Evolutionary conservation across 2,329 filamentous ascomycete species (phyloP), one percentile per base, ranked within the genome.

Genomic region (Nectriaceae sp.): DNA sequence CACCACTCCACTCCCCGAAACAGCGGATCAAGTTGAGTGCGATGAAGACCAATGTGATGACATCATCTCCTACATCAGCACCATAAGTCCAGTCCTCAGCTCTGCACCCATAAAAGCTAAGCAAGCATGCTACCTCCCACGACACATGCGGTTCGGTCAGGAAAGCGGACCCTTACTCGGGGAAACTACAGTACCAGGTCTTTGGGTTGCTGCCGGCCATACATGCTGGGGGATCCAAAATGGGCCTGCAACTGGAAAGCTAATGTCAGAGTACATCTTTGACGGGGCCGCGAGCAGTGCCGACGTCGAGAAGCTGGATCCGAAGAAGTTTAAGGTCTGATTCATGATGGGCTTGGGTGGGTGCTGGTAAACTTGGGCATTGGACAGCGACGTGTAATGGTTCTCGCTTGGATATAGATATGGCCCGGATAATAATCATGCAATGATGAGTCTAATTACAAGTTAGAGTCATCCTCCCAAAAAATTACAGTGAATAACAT

Each of bases 171-270:
- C 94, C 4, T 69, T 97, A 42, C 80, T 97, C 20, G 94, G 94
- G 0, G 74, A 78, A 44, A 92, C 91, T 6, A 79, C 80, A 2
- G 82, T 87, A 0, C 80, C 83, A 5, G 91, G 92, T 0, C 63
- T 97, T 37, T 86, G 88, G 67, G 76, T 97, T 50, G 94, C 94
- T 0, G 81, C 90, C 0, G 94, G 94, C 0, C 94, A 99, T 74
- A 96, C 91, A 2, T 97, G 93, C 72, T 99, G 94, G 94, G 94
- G 94, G 0, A 96, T 99, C 19, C 93, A 97, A 73, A 97, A 99
- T 72, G 90, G 85, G 1, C 92, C 93, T 1, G 94, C 80, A 2
- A 97, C 93, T 6, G 89, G 89, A 4, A 89, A 86, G 70, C 68
- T 93, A 33, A 87, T 94, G 75, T 87, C 87, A 31, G 88, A 93